Conservation (phyloP, 345 rosid genomes). For the Cardamine occulta region DNA sequence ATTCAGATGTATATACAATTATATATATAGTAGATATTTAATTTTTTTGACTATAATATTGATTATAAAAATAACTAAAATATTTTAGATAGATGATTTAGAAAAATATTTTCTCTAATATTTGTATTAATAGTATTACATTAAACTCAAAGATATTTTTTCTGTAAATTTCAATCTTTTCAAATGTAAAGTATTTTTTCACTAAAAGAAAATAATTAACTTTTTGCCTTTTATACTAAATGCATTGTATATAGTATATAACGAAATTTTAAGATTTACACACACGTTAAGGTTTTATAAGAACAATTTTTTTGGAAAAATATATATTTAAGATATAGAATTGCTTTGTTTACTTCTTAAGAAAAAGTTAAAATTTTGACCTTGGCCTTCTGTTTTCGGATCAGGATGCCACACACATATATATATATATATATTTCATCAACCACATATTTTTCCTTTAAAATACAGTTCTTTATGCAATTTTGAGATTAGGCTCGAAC, state of each 20-base stretch:
- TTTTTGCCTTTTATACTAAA: background rate
- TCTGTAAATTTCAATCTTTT: background rate
- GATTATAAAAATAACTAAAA: background rate
- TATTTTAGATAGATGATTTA: background rate
- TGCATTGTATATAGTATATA: conserved; percentile 6
- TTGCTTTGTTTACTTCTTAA: background rate
- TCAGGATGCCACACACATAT: background rate
- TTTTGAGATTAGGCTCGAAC: background rate
- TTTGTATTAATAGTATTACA: background rate
- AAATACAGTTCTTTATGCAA: background rate
- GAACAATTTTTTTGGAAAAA: background rate
- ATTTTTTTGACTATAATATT: background rate
- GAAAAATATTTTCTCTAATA: background rate
- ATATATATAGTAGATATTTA: background rate
- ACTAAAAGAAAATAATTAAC: background rate
- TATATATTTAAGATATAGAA: background rate
- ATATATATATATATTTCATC: background rate
- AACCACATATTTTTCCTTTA: background rate
- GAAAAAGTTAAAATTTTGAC: background rate
- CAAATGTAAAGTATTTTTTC: background rate
- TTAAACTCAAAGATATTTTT: background rate
- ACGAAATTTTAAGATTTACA: background rate
- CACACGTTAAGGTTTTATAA: background rate
- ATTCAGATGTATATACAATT: background rate
- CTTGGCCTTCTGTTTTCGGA: background rate